phyloP scores from a whole-genome alignment of 192 early-diverging fungal genomes.

The Radiomyces spectabilis region DNA sequence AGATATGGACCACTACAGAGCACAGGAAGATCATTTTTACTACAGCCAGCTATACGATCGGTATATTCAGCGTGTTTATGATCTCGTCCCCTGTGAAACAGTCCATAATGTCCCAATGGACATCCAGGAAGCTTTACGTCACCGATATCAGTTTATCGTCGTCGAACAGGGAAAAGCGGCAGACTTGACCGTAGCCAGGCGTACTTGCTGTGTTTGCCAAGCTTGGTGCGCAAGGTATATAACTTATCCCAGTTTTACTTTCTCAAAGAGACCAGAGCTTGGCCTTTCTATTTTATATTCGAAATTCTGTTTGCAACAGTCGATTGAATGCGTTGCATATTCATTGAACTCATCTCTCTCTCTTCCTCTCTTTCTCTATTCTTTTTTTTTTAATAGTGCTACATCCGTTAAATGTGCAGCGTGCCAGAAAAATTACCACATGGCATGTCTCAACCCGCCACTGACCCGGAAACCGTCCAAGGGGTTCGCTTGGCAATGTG shows the following conservation, averaged over 20 bases:
- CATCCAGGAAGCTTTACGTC: conserved; percentile 53
- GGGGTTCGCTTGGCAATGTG: conserved; percentile 86
- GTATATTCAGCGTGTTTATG: conserved; percentile 82
- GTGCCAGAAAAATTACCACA: conserved; percentile 75
- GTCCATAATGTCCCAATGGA: conserved; percentile 77
- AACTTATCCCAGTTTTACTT: too few species aligned
- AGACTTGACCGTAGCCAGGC: conserved; percentile 62
- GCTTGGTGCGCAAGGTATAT: conserved; percentile 60
- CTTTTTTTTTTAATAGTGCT: conserved; percentile 25
- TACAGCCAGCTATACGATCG: conserved; percentile 87
- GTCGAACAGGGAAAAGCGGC: conserved; percentile 77
- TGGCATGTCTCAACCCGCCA: conserved; percentile 77
- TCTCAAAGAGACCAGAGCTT: too few species aligned
- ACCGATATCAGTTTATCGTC: conserved; percentile 77
- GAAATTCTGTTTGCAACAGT: too few species aligned
- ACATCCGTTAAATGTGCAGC: conserved; percentile 70
- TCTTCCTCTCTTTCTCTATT: conserved; percentile 5
- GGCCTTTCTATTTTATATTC: too few species aligned
- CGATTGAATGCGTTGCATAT: too few species aligned
- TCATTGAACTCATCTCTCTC: too few species aligned
- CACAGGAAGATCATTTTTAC: conserved; percentile 70
- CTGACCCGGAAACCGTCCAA: conserved; percentile 69
- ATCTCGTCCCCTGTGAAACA: conserved; percentile 71
- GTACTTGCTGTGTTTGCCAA: conserved; percentile 64
- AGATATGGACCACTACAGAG: conserved; percentile 53